phyloP scores from a whole-genome alignment of 2,329 filamentous ascomycete genomes.

The Aspergillus fijiensis region DNA sequence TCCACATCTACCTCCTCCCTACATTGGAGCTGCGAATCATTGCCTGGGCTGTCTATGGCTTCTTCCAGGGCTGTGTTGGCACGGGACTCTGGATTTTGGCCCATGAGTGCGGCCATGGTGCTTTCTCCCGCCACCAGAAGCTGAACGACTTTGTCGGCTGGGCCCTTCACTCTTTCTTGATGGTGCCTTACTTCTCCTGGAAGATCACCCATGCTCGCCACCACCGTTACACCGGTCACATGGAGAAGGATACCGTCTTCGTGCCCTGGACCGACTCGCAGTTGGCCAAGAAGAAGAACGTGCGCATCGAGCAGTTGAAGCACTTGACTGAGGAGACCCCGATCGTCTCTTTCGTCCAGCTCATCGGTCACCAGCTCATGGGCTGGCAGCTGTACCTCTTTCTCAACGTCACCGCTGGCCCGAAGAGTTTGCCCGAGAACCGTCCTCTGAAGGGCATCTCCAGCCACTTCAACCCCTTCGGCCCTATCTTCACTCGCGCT shows the following conservation, averaged over 20 bases:
- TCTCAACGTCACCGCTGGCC: conserved; percentile 56
- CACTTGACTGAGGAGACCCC: conserved; percentile 60
- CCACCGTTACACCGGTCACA: conserved; percentile 67
- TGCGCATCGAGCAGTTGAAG: conserved; percentile 54
- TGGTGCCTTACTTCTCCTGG: conserved; percentile 73
- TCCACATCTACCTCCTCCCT: conserved; percentile 56
- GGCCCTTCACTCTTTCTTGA: conserved; percentile 62
- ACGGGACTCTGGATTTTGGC: conserved; percentile 70
- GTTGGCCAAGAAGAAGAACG: conserved; percentile 39
- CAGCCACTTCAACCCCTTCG: conserved; percentile 62
- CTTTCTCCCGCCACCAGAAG: conserved; percentile 58
- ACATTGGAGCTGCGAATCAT: conserved; percentile 45
- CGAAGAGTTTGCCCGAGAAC: conserved; percentile 44
- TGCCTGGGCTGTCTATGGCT: conserved; percentile 61
- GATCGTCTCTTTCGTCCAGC: conserved; percentile 53
- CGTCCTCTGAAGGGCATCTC: conserved; percentile 20
- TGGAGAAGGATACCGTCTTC: conserved; percentile 67
- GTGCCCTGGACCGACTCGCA: conserved; percentile 52
- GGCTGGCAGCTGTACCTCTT: conserved; percentile 66
- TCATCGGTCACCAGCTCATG: conserved; percentile 62
- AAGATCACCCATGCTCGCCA: conserved; percentile 69
- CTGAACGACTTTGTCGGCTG: conserved; percentile 65
- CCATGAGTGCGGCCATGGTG: conserved; percentile 70
- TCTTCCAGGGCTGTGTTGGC: conserved; percentile 63
- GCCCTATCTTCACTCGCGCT: conserved; percentile 59